Base-by-base conservation (phyloP, 1,139 yeast species). In the Taiozyma sp. region DNA sequence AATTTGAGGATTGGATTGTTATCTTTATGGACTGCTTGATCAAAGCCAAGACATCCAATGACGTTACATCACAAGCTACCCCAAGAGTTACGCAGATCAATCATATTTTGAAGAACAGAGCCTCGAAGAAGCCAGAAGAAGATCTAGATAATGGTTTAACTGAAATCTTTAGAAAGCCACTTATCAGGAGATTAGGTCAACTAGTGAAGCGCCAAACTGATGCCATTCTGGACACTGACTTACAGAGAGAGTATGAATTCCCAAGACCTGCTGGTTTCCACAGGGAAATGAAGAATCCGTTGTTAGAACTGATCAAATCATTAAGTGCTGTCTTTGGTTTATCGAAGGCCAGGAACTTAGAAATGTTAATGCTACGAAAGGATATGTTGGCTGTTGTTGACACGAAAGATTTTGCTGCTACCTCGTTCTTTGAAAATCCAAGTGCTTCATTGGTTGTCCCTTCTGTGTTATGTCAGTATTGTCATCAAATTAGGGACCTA, bases 1-100 rank as follows among this genome's bases (percentile, higher is more conserved):
- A 95, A 63, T 89, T 93, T 71, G 88, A 84, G 49, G 95, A 85
- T 59, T 93, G 97, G 97, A 71, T 88, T 46, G 72, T 84, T 44
- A 80, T 89, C 55, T 85, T 88, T 61, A 68, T 91, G 60, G 95
- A 88, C 62, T 73, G 87, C 3, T 72, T 93, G 58, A 73, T 83
- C 42, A 80, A 81, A 51, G 72, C 73, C 47, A 87, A 88, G 62
- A 68, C 69, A 19, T 63, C 55, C 39, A 49, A 60, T 13, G 75
- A 74, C 19, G 72, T 72, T 1, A 64, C 71, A 11, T 69, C 69
- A 11, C 50, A 50, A 44, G 64, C 68, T 3, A 79, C 88, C 0
- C 86, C 83, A 47, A 73, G 95, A 58, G 73, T 74, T 8, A 87
- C 95, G 0, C 95, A 86, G 63, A 69, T 87, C 28, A 71, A 79